These are phyloP conservation scores for Sporothrix humicola DNA, from an alignment of 2,329 filamentous ascomycete genomes.

Conservation along the genomic window DNA sequence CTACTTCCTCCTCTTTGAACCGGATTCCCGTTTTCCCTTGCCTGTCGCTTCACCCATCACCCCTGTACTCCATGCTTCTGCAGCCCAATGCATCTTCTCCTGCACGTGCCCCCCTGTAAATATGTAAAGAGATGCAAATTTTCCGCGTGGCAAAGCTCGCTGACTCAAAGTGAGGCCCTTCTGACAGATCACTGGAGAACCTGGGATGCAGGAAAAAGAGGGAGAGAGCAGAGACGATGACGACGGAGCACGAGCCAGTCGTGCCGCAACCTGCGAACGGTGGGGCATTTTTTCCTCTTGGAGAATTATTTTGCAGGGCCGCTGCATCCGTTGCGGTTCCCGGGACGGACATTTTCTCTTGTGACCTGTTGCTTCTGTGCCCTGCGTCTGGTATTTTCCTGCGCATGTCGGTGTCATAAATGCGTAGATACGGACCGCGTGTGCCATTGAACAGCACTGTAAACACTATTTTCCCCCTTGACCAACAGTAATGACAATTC, in stretches of 20 bases:
- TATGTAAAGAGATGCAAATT: neutral
- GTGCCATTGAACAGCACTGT: neutral
- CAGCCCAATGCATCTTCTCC: neutral
- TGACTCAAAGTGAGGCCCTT: constrained; percentile 29
- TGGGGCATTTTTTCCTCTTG: neutral
- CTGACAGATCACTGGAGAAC: constrained; percentile 21
- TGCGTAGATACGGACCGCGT: neutral
- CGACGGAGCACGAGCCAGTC: neutral
- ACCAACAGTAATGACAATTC: constrained; percentile 8
- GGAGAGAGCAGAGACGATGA: neutral
- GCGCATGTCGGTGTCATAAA: neutral
- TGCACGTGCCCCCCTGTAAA: constrained; percentile 8
- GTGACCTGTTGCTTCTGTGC: neutral
- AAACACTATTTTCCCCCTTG: neutral
- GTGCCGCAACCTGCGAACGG: constrained; percentile 1
- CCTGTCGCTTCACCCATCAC: too few relatives aligned
- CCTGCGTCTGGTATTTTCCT: neutral
- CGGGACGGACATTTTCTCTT: neutral
- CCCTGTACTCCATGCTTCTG: constrained; percentile 4
- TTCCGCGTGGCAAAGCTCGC: neutral
- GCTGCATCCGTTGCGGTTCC: constrained; percentile 11
- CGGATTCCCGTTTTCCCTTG: neutral
- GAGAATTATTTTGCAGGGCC: neutral
- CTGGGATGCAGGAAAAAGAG: neutral
- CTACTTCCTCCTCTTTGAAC: neutral